Evolutionary conservation across 2,329 filamentous ascomycete species (phyloP).

Genomic region (Waltergamsia citrina): DNA sequence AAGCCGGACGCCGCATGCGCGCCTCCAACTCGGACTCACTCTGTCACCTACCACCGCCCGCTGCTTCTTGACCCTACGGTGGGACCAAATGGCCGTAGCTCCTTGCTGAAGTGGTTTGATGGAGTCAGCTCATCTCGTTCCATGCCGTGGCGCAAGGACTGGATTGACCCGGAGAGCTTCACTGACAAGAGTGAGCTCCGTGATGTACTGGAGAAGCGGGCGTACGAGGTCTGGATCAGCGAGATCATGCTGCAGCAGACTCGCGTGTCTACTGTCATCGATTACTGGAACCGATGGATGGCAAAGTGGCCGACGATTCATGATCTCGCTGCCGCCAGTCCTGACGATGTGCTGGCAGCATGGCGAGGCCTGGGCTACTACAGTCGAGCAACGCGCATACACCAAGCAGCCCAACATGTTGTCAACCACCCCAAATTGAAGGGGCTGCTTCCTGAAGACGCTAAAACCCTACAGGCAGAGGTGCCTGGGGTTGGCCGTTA

Average conservation of each 20-base stretch:
- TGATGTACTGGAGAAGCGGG: conserved; percentile 37
- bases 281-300: conserved; percentile 56
- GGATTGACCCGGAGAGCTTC: conserved; percentile 33
- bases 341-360: conserved; percentile 46
- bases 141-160: conserved; percentile 52
- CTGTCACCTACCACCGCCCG: conserved; percentile 35
- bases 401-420: conserved; percentile 44
- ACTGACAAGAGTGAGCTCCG: conserved; percentile 23
- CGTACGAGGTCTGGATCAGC: conserved; percentile 58
- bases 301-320: conserved; percentile 48
- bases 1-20: neutral
- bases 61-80: conserved; percentile 29
- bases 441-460: conserved; percentile 39
- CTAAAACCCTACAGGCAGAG: conserved; percentile 34
- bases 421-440: conserved; percentile 27
- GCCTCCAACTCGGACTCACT: conserved; percentile 4
- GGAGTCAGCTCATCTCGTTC: conserved; percentile 31
- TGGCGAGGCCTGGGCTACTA: conserved; percentile 58
- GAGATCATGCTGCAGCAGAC: conserved; percentile 62
- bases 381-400: conserved; percentile 51
- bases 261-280: conserved; percentile 50
- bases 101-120: conserved; percentile 44
- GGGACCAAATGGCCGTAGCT: conserved; percentile 16
- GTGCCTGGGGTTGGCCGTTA: conserved; percentile 54
- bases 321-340: conserved; percentile 40